Evolutionary conservation across 2,329 filamentous ascomycete genomes (phyloP).

Genomic region (Dothideomycetes sp.): DNA sequence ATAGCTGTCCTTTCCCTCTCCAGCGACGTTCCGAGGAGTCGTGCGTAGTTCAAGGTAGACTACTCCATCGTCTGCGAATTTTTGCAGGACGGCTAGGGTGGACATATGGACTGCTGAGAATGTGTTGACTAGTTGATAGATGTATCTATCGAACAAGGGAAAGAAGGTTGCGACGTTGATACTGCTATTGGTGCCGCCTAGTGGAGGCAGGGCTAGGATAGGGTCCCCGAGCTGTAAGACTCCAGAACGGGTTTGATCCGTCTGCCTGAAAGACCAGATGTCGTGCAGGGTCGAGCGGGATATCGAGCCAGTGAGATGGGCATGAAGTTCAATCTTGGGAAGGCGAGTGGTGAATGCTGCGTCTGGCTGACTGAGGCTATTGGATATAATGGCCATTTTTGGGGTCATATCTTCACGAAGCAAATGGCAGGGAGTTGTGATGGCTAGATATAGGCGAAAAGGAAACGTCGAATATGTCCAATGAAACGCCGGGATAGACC

Average conservation of each 20-base stretch:
- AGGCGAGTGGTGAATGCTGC: too few relatives aligned
- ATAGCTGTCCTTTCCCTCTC: conserved; percentile 48
- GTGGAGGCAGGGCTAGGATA: conserved; percentile 48
- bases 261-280: conserved; percentile 56
- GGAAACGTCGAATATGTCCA: too few relatives aligned
- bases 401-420: too few relatives aligned
- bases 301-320: conserved; percentile 71
- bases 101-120: conserved; percentile 41
- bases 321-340: conserved; percentile 54
- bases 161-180: conserved; percentile 50
- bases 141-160: conserved; percentile 66
- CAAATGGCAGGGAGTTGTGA: too few relatives aligned
- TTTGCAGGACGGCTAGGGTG: conserved; percentile 52
- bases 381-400: too few relatives aligned
- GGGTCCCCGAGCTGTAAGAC: too few relatives aligned
- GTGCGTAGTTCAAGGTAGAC: conserved; percentile 71
- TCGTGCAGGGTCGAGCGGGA: conserved; percentile 61
- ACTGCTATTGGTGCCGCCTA: conserved; percentile 50
- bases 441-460: too few relatives aligned
- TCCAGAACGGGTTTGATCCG: too few relatives aligned
- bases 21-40: conserved; percentile 56
- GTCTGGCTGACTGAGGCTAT: too few relatives aligned
- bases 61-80: conserved; percentile 62
- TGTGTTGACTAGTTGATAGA: conserved; percentile 63
- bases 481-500: too few relatives aligned